Evolutionary conservation across 345 rosid species (phyloP).

Genomic region (Populus simonii): DNA sequence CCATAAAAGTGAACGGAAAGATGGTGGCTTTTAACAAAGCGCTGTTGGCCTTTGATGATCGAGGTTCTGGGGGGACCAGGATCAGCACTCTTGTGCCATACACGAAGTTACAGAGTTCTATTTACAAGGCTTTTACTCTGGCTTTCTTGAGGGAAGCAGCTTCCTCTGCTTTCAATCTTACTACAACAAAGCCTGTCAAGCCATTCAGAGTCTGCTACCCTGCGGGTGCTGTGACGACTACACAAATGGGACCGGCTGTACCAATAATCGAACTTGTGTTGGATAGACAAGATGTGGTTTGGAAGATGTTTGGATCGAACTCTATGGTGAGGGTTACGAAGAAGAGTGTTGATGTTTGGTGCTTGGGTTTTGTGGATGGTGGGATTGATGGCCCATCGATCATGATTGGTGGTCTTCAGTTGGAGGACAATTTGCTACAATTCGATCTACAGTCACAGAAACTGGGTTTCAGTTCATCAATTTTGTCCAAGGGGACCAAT

Average conservation of each 20-base stretch:
- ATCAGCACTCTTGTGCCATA: conserved; percentile 14
- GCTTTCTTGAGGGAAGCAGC: conserved; percentile 8
- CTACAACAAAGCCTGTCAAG: neutral
- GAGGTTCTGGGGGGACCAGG: conserved; percentile 20
- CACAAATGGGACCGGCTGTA: no score
- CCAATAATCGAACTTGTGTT: no score
- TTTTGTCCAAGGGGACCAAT: neutral
- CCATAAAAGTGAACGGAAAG: conserved; percentile 15
- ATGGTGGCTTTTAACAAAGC: neutral
- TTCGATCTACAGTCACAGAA: neutral
- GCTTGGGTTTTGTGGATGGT: no score
- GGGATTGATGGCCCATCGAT: neutral
- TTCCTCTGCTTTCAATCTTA: conserved; percentile 16
- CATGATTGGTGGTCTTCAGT: neutral
- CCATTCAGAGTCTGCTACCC: no score
- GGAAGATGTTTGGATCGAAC: neutral
- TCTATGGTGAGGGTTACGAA: neutral
- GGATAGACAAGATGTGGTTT: neutral
- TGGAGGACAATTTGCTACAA: neutral
- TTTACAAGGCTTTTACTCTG: conserved; percentile 10
- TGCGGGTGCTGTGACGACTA: no score
- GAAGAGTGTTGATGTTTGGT: no score
- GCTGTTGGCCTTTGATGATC: conserved; percentile 3
- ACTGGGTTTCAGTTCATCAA: neutral
- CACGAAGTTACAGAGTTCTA: conserved; percentile 10